Base-by-base conservation (phyloP, 345 rosid genomes). In the Eucalyptus erythrocorys region DNA sequence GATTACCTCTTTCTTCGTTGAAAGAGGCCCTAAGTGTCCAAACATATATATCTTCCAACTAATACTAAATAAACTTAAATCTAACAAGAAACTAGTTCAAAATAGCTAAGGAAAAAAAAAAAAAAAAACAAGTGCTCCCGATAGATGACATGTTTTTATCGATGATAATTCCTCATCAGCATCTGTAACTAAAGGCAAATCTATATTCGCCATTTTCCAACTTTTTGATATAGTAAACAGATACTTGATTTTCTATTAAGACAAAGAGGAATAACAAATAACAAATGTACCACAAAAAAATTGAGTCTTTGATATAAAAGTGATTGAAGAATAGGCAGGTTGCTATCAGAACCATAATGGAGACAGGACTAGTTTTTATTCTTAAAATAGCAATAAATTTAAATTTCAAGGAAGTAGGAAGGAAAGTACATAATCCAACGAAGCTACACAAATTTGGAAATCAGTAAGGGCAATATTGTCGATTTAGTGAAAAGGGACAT, bases 401-500 rank as follows among this genome's bases (percentile, higher is more conserved):
- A 50, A 50, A 50, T 50, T 17, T 50, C 55, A 50, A 17, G 22
- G 22, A 50, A 50, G 1, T 16, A 16, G 15, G 5, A 50, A 15
- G 14, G 15, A 16, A 50, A 19, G 53, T 7, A 15, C 0, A 2
- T 50, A 50, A 15, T 50, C 1, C 3, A 16, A 17, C 21, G 51
- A 15, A 49, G 2, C 14, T 15, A 22, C 27, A 53, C 27, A 21
- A 21, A 53, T 53, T 21, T 53, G 59, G 26, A 21, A 53, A 53
- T 53, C 4, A 8, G 8, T 21, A 21, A 53, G 27, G 59, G 27
- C 10, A 53, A 22, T 53, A 53, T 22, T 21, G 27, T 53, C 26
- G 4, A 21, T 53, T 8, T 53, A 21, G 59, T 21, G 27, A 53
- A 21, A 53, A 53, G 26, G 59, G 5, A 53, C 1, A 13, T n/a